Base-by-base conservation (phyloP, 306 rosid species). In the Ziziphus jujuba region DNA sequence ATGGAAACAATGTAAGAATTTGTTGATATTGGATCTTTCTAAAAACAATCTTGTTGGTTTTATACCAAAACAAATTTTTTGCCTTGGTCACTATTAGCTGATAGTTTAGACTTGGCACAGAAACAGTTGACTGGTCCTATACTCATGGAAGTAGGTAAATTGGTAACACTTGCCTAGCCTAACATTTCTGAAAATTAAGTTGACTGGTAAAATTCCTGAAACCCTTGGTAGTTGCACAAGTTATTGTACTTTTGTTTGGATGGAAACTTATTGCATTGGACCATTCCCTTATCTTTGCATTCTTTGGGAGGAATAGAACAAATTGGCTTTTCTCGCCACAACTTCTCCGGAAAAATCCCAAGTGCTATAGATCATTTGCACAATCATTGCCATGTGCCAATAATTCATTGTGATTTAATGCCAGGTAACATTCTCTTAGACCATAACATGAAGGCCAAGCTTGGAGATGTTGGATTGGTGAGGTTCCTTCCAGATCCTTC, bases 91-190 rank as follows among this genome's bases (percentile, higher is more conserved):
- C 59, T 70, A 9, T 14, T 65, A 21, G 47, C 79, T 14, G 22
- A 2, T 11, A 25, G 34, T 21, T 34, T 70, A 35, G 44, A 70
- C 15, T 17, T 79, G 14, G 55, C 67, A n/a, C 65, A 33, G 1
- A 79, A 79, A 64, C 25, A 59, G 9, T 61, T 75, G 40, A 67
- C 28, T n/a, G 73, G 74, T 22, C 55, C 36, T 5, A 71, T 79
- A 13, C 71, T 77, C 5, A 17, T 2, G 9, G 72, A 72, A 34
- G 71, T 72, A 5, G 60, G 75, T 1, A 56, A 15, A 3, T 48
- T 56, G 57, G 16, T 10, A 7, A 59, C 21, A 21, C 70, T 75
- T 7, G 74, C 6, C 3, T 15, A 19, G 6, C 19, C 72, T 45
- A 53, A 65, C 19, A 5, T 72, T n/a, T 67, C 75, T 38, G 47